Conservation (phyloP, 805 yeast species). For the Yarrowia keelungensis region DNA sequence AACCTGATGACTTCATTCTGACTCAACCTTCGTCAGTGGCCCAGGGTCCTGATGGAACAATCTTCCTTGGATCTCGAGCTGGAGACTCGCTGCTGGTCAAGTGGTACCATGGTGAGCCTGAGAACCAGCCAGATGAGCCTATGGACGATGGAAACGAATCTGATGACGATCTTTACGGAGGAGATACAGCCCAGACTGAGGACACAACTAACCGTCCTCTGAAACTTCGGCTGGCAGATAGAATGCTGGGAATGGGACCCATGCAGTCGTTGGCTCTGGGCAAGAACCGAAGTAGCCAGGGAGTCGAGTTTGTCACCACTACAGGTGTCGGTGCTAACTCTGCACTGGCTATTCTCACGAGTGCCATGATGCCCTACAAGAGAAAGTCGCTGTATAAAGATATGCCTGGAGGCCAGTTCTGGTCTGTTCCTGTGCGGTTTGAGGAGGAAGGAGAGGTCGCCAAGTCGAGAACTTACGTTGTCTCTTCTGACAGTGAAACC, state of each 20-base stretch:
- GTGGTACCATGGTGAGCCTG: constrained; percentile 25
- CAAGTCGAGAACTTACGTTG: constrained; percentile 27
- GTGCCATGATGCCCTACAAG: constrained; percentile 28
- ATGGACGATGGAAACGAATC: constrained; percentile 32
- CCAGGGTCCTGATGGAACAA: constrained; percentile 11
- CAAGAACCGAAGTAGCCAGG: constrained; percentile 67
- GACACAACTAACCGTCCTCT: constrained; percentile 14
- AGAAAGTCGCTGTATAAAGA: constrained; percentile 14
- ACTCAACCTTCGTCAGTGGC: constrained; percentile 28
- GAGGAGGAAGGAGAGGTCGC: constrained; percentile 35
- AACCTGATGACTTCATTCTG: constrained; percentile 29
- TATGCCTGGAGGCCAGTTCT: constrained; percentile 30
- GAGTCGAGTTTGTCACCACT: constrained; percentile 70
- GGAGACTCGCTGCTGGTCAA: constrained; percentile 30
- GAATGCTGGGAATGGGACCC: constrained; percentile 73
- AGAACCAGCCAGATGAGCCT: background rate
- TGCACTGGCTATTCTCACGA: constrained; percentile 60
- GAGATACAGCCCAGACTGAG: constrained; percentile 7
- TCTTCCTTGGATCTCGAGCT: constrained; percentile 29
- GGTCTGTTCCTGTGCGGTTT: constrained; percentile 19
- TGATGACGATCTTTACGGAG: constrained; percentile 29
- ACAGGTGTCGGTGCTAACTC: constrained; percentile 68
- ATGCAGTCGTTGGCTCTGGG: constrained; percentile 72
- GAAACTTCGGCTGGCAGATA: constrained; percentile 58
- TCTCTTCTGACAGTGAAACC: constrained; percentile 17